Evolutionary conservation across 164 flowering plant genomes (phyloP).

Genomic region (Vitis vinifera): ASM3070453v1 NC_081805.1:26932501-26933000

Average conservation of each 20-base stretch:
- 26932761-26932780: conserved; percentile 55
- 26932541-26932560: too few relatives aligned
- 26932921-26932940: conserved; percentile 1
- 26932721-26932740: conserved; percentile 63
- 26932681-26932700: conserved; percentile 54
- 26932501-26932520: too few relatives aligned
- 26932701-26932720: conserved; percentile 87
- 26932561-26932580: too few relatives aligned
- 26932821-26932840: not conserved
- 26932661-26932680: conserved; percentile 86
- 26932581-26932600: too few relatives aligned
- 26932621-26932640: too few relatives aligned
- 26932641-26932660: conserved; percentile 37
- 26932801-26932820: conserved; percentile 40
- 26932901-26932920: conserved; percentile 14
- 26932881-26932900: not conserved
- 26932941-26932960: not conserved
- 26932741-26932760: conserved; percentile 49
- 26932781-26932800: conserved; percentile 75
- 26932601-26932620: too few relatives aligned
- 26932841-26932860: too few relatives aligned
- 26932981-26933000: too few relatives aligned
- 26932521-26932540: too few relatives aligned
- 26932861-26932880: not conserved
- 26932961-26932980: not conserved